Conservation (phyloP, 345 rosid species). For the Noccaea caerulescens region DNA sequence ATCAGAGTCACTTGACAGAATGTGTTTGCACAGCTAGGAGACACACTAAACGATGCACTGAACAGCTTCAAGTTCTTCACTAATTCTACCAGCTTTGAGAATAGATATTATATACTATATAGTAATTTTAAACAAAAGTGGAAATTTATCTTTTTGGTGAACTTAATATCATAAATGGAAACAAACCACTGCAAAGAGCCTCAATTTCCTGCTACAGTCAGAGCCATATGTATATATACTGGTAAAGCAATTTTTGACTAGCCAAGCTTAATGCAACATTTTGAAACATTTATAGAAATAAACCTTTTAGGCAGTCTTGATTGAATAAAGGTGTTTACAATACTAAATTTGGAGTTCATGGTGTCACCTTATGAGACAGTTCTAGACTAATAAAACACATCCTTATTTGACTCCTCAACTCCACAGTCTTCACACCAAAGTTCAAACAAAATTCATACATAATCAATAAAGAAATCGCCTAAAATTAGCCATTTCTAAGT, state of each 20-base stretch:
- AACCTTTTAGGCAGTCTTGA: constrained; percentile 29
- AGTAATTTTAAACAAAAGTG: background rate
- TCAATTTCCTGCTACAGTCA: background rate
- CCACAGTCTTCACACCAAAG: constrained; percentile 5
- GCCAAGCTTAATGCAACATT: constrained; percentile 27
- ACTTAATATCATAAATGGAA: constrained; percentile 13
- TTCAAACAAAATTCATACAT: constrained; percentile 13
- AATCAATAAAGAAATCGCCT: constrained; percentile 26
- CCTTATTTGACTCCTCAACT: constrained; percentile 1
- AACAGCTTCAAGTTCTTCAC: background rate
- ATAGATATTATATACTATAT: constrained; percentile 9
- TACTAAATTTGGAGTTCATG: constrained; percentile 34
- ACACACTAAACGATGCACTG: constrained; percentile 15
- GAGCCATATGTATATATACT: background rate
- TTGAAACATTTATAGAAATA: constrained; percentile 20
- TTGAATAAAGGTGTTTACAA: constrained; percentile 1
- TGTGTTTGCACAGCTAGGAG: background rate
- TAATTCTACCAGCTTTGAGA: constrained; percentile 28
- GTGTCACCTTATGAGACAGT: background rate
- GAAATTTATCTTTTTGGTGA: background rate
- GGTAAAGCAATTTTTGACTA: constrained; percentile 6
- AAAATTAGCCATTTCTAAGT: constrained; percentile 30
- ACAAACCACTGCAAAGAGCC: background rate
- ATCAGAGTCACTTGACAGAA: background rate
- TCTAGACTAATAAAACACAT: background rate